Percentiles rank a stretch among this genome's conserved stretches.
phyloP scores from a whole-genome alignment of 75 land plant species.

The Picea glauca region DNA sequence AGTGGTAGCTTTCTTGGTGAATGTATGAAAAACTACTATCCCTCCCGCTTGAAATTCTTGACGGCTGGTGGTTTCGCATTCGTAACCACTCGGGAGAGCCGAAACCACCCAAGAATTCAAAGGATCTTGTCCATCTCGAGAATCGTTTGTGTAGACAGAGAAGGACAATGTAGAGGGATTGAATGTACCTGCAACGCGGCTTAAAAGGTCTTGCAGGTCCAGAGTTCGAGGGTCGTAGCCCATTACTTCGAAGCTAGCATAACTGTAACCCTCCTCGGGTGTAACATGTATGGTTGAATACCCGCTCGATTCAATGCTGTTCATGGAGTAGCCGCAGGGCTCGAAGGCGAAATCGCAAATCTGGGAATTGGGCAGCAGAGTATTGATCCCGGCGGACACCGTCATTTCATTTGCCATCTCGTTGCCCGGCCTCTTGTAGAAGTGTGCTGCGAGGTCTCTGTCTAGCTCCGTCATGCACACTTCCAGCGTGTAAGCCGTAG shows the following conservation, averaged over 20 bases:
- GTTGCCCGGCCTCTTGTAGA: constrained; percentile 26
- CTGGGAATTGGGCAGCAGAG: constrained; percentile 14
- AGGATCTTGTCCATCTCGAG: not conserved
- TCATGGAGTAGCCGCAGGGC: constrained; percentile 29
- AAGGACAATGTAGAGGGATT: constrained; percentile 15
- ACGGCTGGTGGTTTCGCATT: constrained; percentile 3
- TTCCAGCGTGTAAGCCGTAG: constrained; percentile 40
- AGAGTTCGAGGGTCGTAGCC: constrained; percentile 12
- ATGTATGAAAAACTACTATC: constrained; percentile 20
- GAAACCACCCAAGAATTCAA: not conserved
- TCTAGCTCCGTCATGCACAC: constrained; percentile 80
- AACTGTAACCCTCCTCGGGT: constrained; percentile 25
- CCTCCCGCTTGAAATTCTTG: constrained; percentile 18
- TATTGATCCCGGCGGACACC: constrained; percentile 6
- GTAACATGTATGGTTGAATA: constrained; percentile 23
- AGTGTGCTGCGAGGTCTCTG: constrained; percentile 27
- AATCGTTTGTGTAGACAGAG: constrained; percentile 18
- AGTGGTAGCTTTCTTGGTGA: constrained; percentile 8
- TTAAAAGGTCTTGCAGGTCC: constrained; percentile 13
- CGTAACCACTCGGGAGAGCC: constrained; percentile 5
- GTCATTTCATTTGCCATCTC: constrained; percentile 16
- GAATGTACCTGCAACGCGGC: constrained; percentile 13
- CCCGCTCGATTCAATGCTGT: constrained; percentile 12
- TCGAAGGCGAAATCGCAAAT: constrained; percentile 28
- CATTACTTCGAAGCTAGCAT: constrained; percentile 28